These are phyloP conservation scores for Blepharisma japonicum DNA, from an alignment of 73 alveolate species.

Conservation along the genomic window DNA sequence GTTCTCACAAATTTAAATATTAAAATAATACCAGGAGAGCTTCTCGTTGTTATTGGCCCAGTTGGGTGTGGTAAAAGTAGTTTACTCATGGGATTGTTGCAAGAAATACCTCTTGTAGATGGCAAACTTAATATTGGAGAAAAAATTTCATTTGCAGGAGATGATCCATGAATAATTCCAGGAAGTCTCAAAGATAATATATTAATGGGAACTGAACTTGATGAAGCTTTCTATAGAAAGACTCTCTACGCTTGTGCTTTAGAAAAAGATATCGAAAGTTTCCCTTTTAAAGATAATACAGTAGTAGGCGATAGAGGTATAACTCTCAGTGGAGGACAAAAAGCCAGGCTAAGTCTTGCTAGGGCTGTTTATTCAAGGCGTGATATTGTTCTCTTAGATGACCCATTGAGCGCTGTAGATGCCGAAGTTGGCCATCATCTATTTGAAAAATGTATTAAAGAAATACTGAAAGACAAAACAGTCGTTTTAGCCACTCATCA, in stretches of 20 bases:
- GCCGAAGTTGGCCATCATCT: constrained; percentile 62
- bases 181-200: constrained; percentile 56
- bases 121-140: background rate
- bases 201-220: constrained; percentile 48
- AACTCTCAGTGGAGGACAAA: constrained; percentile 69
- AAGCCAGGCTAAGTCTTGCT: constrained; percentile 71
- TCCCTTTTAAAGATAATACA: constrained; percentile 51
- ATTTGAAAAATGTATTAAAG: constrained; percentile 54
- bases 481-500: constrained; percentile 31
- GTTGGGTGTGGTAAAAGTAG: constrained; percentile 27
- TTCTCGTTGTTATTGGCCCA: constrained; percentile 14
- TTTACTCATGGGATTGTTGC: background rate
- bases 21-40: constrained; percentile 23
- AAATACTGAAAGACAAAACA: constrained; percentile 46
- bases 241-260: constrained; percentile 54
- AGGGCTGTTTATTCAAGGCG: constrained; percentile 71
- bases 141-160: background rate
- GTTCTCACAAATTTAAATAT: background rate
- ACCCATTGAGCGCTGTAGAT: constrained; percentile 77
- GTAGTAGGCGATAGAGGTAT: constrained; percentile 67
- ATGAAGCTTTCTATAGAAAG: constrained; percentile 55
- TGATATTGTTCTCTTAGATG: constrained; percentile 73
- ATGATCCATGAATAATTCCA: constrained; percentile 45
- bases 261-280: constrained; percentile 43
- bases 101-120: background rate